Evolutionary conservation across 352 stramenopile genomes (phyloP), one percentile per base, ranked within the genome.

Genomic region (Phytophthora cryptogea): DNA sequence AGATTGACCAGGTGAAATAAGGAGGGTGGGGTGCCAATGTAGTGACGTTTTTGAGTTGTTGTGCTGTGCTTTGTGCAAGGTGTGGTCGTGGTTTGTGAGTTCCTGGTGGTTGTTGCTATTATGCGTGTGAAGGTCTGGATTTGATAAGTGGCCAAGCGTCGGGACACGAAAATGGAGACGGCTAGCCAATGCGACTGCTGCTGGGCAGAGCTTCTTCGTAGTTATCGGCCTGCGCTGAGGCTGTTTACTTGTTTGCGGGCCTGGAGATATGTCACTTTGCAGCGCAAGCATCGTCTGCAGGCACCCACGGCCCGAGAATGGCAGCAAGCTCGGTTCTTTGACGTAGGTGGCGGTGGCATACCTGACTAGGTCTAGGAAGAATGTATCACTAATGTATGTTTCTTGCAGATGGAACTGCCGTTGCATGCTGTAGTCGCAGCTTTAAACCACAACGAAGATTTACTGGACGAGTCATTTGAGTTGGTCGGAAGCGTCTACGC

Each of bases 291-390:
- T 13, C 74, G 81, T 2, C 72, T 74, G 35, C 20, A 53, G 0
- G 20, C 48, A 26, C 50, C 69, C 5, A 62, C 62, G 0, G 31
- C 51, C 9, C 57, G 55, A 26, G 75, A 83, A 37, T 62, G 54
- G 63, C 76, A 76, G 33, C 54, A 72, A 17, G 40, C 75, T 23
- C 59, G 70, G 27, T 87, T 88, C 59, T 76, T 85, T n/a, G 68
- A 90, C 74, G 80, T 86, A 9, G 8, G 39, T 23, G 14, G 27
- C 17, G 14, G 20, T 23, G 20, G 20, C 20, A 44, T 4, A 44
- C 14, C 16, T 27, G 7, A 14, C 14, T 5, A 28, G 16, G 37
- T 28, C 10, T 40, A 2, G 8, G 3, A 40, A 4, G 33, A 40
- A 17, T 40, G 11, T 1, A n/a, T 5, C 7, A n/a, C 31, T 48